A percentile compares a stretch with the other conserved stretches of the same genome.
Evolutionary conservation across 164 flowering plant genomes (phyloP).

Genomic region (Macadamia integrifolia): DNA sequence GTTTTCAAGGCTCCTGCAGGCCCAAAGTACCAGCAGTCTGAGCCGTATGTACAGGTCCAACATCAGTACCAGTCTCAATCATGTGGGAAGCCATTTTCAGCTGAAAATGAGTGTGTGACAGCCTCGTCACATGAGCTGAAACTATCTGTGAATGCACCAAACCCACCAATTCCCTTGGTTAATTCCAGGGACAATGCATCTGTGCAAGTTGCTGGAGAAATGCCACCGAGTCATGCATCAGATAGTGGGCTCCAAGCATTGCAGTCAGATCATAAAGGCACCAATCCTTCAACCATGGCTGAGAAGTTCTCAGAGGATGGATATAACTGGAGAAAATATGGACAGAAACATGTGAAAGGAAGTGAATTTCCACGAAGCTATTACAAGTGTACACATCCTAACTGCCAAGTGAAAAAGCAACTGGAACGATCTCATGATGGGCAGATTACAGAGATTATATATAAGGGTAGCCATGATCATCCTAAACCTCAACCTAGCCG

Average conservation of each 20-base stretch:
- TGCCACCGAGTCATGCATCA: slow-evolving; percentile 21
- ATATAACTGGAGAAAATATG: slow-evolving; percentile 79
- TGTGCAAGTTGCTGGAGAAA: slow-evolving; percentile 30
- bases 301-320: slow-evolving; percentile 71
- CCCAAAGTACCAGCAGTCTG: slow-evolving; percentile 29
- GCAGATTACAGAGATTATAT: slow-evolving; percentile 64
- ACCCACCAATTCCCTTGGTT: slow-evolving; percentile 20
- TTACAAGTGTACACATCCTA: slow-evolving; percentile 78
- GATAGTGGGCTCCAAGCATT: slow-evolving; percentile 21
- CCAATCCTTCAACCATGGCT: slow-evolving; percentile 19
- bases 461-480: slow-evolving; percentile 79
- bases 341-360: slow-evolving; percentile 78
- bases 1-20: slow-evolving; percentile 46
- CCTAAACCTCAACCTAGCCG: slow-evolving; percentile 73
- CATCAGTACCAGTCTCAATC: slow-evolving; percentile 33
- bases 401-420: slow-evolving; percentile 74
- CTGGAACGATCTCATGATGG: slow-evolving; percentile 78
- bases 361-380: slow-evolving; percentile 74
- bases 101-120: slow-evolving; percentile 27
- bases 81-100: slow-evolving; percentile 28
- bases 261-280: slow-evolving; percentile 42
- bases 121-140: slow-evolving; percentile 45
- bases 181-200: slow-evolving; percentile 27
- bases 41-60: slow-evolving; percentile 35
- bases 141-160: slow-evolving; percentile 20